phyloP scores from a whole-genome alignment of 2,329 filamentous ascomycete species.

The Monosporascus sp. region DNA sequence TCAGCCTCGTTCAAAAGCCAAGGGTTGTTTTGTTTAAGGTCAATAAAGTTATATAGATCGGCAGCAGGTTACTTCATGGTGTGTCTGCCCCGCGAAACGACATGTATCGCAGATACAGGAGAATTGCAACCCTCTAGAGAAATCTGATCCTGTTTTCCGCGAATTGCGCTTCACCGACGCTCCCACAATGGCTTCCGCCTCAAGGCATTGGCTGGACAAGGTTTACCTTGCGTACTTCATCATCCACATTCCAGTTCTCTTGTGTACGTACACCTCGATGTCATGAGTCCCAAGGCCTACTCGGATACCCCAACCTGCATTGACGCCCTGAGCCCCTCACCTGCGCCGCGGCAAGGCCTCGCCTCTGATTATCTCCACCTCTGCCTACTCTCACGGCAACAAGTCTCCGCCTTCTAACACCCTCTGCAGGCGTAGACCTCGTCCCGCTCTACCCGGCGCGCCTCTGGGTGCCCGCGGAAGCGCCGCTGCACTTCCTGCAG shows the following conservation, averaged over 20 bases:
- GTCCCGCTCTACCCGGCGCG: slow-evolving; percentile 46
- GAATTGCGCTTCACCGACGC: too few relatives aligned
- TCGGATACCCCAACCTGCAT: background rate
- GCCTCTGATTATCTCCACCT: background rate
- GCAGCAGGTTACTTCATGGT: too few relatives aligned
- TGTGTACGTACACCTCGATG: slow-evolving; percentile 20
- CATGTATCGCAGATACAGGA: too few relatives aligned
- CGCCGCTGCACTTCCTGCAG: slow-evolving; percentile 44
- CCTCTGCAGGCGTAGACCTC: slow-evolving; percentile 44
- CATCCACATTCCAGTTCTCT: slow-evolving; percentile 27
- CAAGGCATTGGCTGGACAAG: slow-evolving; percentile 20
- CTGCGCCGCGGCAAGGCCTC: too few relatives aligned
- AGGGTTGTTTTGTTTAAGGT: too few relatives aligned
- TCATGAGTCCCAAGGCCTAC: background rate
- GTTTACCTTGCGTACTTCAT: slow-evolving; percentile 28
- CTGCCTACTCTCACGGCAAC: background rate
- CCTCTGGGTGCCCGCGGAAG: slow-evolving; percentile 35
- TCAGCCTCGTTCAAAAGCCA: too few relatives aligned
- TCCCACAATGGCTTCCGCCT: slow-evolving; percentile 13
- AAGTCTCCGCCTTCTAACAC: background rate
- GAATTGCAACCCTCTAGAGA: too few relatives aligned
- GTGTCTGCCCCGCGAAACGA: too few relatives aligned
- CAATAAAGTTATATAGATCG: too few relatives aligned
- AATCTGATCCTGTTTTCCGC: too few relatives aligned
- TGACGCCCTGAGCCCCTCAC: too few relatives aligned